Conservation (phyloP, 1,284 basidiomycete genomes). For the Irpex sp. region DNA sequence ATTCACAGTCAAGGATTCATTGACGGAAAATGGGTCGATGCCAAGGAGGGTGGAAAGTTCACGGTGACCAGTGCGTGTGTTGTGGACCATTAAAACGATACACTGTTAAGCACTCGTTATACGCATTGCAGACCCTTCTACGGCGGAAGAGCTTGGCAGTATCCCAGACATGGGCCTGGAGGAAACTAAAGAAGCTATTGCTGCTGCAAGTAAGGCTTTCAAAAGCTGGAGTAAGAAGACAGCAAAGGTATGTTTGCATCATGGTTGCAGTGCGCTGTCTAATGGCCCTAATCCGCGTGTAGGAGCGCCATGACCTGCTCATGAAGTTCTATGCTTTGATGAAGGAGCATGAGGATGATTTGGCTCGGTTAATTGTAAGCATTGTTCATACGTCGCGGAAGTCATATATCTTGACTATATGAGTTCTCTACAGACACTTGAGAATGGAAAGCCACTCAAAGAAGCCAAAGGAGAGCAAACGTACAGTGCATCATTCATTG, state of each 20-base stretch:
- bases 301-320: slow-evolving; percentile 80
- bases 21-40: slow-evolving; percentile 79
- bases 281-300: neutral
- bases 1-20: slow-evolving; percentile 77
- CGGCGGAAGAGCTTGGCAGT: slow-evolving; percentile 72
- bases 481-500: slow-evolving; percentile 83
- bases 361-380: slow-evolving; percentile 75
- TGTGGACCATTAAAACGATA: neutral
- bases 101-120: neutral
- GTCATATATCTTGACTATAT: neutral
- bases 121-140: slow-evolving; percentile 71
- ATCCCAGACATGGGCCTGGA: slow-evolving; percentile 84
- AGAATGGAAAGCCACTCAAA: slow-evolving; percentile 87
- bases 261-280: neutral
- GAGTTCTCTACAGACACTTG: slow-evolving; percentile 58
- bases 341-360: slow-evolving; percentile 78
- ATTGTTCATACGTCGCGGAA: neutral
- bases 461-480: slow-evolving; percentile 82
- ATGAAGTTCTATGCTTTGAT: slow-evolving; percentile 72
- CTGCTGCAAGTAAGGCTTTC: slow-evolving; percentile 74
- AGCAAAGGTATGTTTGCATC: slow-evolving; percentile 47
- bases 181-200: slow-evolving; percentile 80
- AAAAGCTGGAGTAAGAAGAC: slow-evolving; percentile 80
- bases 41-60: slow-evolving; percentile 70
- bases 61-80: slow-evolving; percentile 65